Evolutionary conservation across 176 grass and related monocot genomes (phyloP), one percentile per base, ranked within the genome.

Genomic region (Leersia perrieri): DNA sequence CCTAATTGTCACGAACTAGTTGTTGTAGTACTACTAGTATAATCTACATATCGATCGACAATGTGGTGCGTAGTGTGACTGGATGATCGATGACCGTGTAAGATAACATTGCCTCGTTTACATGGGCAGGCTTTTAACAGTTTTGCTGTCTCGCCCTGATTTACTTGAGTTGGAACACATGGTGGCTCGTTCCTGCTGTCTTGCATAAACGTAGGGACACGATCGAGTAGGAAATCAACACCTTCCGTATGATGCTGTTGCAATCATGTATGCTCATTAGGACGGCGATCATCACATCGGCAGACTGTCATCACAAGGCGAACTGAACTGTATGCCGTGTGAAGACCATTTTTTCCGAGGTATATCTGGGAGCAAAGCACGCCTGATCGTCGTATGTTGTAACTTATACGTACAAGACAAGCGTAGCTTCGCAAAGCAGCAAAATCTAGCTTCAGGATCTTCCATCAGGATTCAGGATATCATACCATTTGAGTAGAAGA

Each of bases 261-360:
- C 63, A 64, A 84, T 88, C 62, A 84, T 80, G 87, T 67, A 67
- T 61, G 32, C 74, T 73, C 39, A 80, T 79, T 84, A 84, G 65
- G 80, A 7, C 75, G 30, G 75, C 3, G 69, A 67, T 72, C 66
- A 78, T 79, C n/a, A 34, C n/a, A 39, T 49, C 44, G 3, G 47
- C 16, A 83, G 67, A 83, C 67, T 36, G 58, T 11, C 73, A 44
- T 49, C 26, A 4, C n/a, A 40, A 45, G 64, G 65, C 26, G 5
- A 12, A 8, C 11, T 28, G 33, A 29, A 12, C 62, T 58, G n/a
- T 58, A 58, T 20, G 13, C 9, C 30, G 9, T 18, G 35, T 30
- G 20, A n/a, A 63, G 26, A n/a, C 13, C 10, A 16, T 64, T 65
- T 64, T 65, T 28, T 64, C 38, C 4, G 1, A 22, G 31, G 20